Evolutionary conservation across 305 asterid genomes (phyloP).

Genomic region (Salvia sclarea): DNA sequence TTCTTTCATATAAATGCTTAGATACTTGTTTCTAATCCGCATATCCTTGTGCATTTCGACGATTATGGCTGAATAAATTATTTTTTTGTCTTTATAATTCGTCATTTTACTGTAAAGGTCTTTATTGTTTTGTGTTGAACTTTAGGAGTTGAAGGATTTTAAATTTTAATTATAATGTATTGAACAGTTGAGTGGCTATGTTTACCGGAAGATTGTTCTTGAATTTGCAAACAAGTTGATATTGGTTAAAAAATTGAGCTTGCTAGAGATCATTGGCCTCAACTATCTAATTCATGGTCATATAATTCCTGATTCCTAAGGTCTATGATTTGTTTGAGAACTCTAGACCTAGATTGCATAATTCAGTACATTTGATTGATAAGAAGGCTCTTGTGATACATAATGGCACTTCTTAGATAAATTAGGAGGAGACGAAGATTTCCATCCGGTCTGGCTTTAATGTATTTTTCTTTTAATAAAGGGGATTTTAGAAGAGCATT

Average conservation of each 20-base stretch:
- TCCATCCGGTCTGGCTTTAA: not conserved
- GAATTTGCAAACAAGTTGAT: not conserved
- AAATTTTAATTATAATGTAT: too few relatives aligned
- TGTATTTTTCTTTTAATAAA: not conserved
- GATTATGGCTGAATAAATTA: too few relatives aligned
- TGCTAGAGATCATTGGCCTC: not conserved
- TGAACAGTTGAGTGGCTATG: not conserved
- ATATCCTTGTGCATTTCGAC: constrained; percentile 2
- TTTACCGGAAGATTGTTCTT: not conserved
- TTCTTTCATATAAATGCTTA: not conserved
- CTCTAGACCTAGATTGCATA: not conserved
- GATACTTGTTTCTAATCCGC: not conserved
- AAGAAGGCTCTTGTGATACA: not conserved
- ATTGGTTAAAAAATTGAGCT: not conserved
- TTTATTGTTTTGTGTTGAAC: not conserved
- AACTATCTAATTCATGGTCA: not conserved
- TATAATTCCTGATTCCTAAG: not conserved
- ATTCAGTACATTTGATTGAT: not conserved
- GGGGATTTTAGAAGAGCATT: not conserved
- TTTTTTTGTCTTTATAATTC: not conserved
- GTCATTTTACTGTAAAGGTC: not conserved
- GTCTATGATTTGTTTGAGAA: not conserved
- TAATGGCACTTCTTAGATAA: not conserved
- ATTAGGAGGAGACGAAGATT: not conserved
- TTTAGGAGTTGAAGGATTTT: too few relatives aligned